Base-by-base conservation (phyloP, 2,329 filamentous ascomycete genomes). In the Daldinia eschscholtzii region DNA sequence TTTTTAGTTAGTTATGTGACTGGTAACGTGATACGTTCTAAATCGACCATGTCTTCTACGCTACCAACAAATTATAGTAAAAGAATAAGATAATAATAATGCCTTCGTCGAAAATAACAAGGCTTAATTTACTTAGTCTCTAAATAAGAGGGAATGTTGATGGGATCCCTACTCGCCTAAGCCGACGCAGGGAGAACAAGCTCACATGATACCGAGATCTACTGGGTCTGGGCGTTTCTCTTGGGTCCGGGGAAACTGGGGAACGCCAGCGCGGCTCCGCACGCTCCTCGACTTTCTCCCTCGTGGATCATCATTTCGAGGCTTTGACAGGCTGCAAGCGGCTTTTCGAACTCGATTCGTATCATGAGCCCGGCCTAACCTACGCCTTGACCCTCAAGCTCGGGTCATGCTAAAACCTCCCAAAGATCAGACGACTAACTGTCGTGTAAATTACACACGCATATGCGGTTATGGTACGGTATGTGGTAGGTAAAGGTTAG, bases 171-270 rank as follows among this genome's bases (percentile, higher is more conserved):
- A 33, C 44, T 48, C 48, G 42, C 33, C 30, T 23, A 61, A 55
- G 46, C 20, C 56, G 37, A 42, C 48, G 44, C 44, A 59, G 50
- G 30, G 52, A 37, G n/a, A 46, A 57, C 18, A 37, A 48, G 39
- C 57, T 64, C 68, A 71, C 68, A 66, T 71, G 68, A 66, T 66
- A 59, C 68, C 57, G 48, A 65, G 20, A 53, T 37, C 62, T 60
- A 30, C 59, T 60, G 15, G 65, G 55, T 35, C 65, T 58, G 48
- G 65, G 37, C 42, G 18, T 6, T 65, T 44, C 30, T 3, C 26
- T 59, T 33, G 50, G 50, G 55, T 42, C 60, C 48, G 52, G 55
- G 33, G 52, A 64, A 62, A 63, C 52, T 61, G 68, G 68, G 65
- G 61, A 15, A 15, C 55, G 48, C 13, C 58, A 61, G 44, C 50